Evolutionary conservation across 2,329 filamentous ascomycete genomes (phyloP).

Genomic region (Beauveria asiatica): DNA sequence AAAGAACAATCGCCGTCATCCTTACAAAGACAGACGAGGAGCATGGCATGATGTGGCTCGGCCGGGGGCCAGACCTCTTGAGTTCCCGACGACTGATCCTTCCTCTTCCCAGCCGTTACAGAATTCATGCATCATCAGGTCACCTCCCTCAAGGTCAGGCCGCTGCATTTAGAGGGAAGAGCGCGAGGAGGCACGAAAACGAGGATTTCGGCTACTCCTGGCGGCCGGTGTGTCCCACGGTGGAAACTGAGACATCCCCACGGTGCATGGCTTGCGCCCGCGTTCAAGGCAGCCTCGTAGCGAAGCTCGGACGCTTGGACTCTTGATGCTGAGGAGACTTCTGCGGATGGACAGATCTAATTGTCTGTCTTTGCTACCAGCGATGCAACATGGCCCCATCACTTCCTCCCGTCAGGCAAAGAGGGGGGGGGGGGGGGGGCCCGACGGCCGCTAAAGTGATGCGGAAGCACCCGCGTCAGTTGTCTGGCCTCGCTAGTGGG

Average conservation of each 20-base stretch:
- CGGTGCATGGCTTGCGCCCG: constrained; percentile 2
- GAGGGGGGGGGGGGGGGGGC: neutral
- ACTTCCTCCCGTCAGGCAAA: neutral
- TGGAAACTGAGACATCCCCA: constrained; percentile 10
- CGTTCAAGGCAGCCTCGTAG: neutral
- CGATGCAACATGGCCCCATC: neutral
- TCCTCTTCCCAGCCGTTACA: neutral
- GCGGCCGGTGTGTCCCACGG: neutral
- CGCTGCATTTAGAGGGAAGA: neutral
- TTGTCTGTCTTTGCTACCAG: neutral
- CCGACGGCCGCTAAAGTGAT: neutral
- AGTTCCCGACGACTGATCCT: neutral
- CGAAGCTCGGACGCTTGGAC: neutral
- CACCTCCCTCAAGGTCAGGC: neutral
- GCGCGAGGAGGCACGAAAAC: neutral
- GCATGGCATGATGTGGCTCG: neutral
- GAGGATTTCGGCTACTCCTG: neutral
- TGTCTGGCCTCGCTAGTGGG: neutral
- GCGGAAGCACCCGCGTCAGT: constrained; percentile 10
- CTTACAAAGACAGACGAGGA: neutral
- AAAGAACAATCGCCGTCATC: neutral
- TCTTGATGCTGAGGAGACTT: neutral
- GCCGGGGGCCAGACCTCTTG: neutral
- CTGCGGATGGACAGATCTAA: neutral
- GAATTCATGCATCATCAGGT: constrained; percentile 11